Base-by-base conservation (phyloP, 2,329 filamentous ascomycete genomes). In the Penicillium oxalicum region DNA sequence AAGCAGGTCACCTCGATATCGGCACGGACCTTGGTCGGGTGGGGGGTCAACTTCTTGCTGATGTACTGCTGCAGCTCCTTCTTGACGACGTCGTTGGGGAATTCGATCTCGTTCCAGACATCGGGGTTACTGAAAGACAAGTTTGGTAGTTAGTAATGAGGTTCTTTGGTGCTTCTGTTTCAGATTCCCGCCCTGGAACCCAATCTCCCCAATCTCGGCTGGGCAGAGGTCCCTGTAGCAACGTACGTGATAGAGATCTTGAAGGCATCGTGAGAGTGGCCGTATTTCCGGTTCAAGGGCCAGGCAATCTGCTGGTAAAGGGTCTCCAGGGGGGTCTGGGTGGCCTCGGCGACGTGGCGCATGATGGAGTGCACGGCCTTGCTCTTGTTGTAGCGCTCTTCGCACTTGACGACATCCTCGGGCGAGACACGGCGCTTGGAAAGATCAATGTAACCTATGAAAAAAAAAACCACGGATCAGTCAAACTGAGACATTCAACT, bases 281-380 rank as follows among this genome's bases (percentile, higher is more conserved):
- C 93, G 69, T 89, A 98, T 77, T 91, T 95, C 78, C 90, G 91
- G 83, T 96, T 95, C 65, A 98, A 76, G 44, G 94, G 93, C 94
- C 94, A 98, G 57, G 84, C 89, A 68, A 98, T 96, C 60, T 79
- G 84, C 78, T 95, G 86, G 74, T 98, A 98, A 49, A 98, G 81
- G 45, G 84, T 81, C 78, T 97, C 89, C 66, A 98, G 94, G n/a
- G 91, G 91, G 28, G 84, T 87, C 67, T 87, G 84, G 38, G 90
- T 95, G 81, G 96, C 96, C 77, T 98, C 91, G 59, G 93, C 91
- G 55, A 98, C 93, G 72, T 98, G 93, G 70, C 91, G 86, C 88
- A 98, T 91, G 73, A 98, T 96, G 47, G 89, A 94, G 74, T 98
- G 93, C 36, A 97, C 93, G 79, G 95, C 94, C 79, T 98, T 98